Base-by-base conservation (phyloP, 1,284 basidiomycete species). In the Ustilago loliicola region DNA sequence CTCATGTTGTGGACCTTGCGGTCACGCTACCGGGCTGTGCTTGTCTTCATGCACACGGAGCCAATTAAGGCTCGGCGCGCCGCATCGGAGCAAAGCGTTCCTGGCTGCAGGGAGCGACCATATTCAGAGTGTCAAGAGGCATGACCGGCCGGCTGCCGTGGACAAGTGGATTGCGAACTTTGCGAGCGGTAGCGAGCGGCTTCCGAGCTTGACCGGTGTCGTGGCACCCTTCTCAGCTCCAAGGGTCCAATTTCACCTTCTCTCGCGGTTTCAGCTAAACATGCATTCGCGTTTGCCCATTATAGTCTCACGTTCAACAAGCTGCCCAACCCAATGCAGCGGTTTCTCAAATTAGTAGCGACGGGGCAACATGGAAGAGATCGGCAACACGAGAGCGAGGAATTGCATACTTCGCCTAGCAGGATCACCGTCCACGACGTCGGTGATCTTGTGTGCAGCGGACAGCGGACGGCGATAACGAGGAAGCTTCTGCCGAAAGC, bases 381-480 rank as follows among this genome's bases (percentile, higher is more conserved):
- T 50, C 47, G 47, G 47, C 47, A 29, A 45, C 6, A 25, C 23
- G 27, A 29, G 47, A 50, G 47, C 25, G 27, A 50, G 47, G 15
- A 25, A 27, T 27, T 2, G 25, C 9, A 25, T 25, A 29, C 27
- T 27, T 50, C 47, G n/a, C 47, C 6, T 25, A 25, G 11, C 47
- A 21, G 48, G 23, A 27, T 27, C 48, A 19, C 48, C 48, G 42
- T 45, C 25, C 7, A 27, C 23, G 48, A 29, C 48, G 23, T 27
- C 48, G 25, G 48, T 50, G 48, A 50, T 27, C 25, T 50, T 19
- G 48, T 50, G 42, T 50, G 48, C 48, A 50, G 48, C 27, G 48
- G 48, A 34, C 51, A 34, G 29, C 51, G 51, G 51, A 53, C 51
- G 51, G 32, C 17, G 51, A 34, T 53, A 53, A 27, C 3, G 30